A percentile compares a stretch with the other conserved stretches of the same genome.
phyloP scores from a whole-genome alignment of 305 asterid species.

The Monarda citriodora region DNA sequence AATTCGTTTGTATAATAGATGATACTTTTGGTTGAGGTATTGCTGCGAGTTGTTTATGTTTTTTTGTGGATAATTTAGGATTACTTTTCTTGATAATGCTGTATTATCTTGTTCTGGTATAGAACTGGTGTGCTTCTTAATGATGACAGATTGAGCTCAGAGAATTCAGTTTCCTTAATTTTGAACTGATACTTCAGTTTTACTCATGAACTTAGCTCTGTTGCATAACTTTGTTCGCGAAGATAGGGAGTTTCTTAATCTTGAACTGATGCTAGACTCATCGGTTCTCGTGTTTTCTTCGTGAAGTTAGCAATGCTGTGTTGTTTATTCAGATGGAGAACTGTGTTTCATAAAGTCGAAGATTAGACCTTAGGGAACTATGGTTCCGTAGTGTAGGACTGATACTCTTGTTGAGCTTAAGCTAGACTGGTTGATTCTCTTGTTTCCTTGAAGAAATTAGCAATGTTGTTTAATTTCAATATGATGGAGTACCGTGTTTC shows the following conservation, averaged over 20 bases:
- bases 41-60: conserved; percentile 2
- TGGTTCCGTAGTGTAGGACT: neutral
- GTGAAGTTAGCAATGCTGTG: neutral
- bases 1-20: conserved; percentile 28
- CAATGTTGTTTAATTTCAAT: neutral
- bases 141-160: conserved; percentile 1
- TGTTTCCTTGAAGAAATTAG: conserved; percentile 1
- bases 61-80: conserved; percentile 8
- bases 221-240: neutral
- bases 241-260: too few species aligned
- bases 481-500: neutral
- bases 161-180: neutral
- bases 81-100: neutral
- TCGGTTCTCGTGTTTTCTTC: neutral
- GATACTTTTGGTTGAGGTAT: conserved; percentile 17
- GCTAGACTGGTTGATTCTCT: neutral
- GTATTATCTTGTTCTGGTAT: neutral
- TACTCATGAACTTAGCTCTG: neutral
- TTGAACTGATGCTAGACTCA: neutral
- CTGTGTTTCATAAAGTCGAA: neutral
- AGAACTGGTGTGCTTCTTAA: neutral
- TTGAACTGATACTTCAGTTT: neutral
- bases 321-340: neutral
- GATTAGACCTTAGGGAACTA: conserved; percentile 7
- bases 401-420: neutral